phyloP scores from a whole-genome alignment of 2,329 filamentous ascomycete species.

The Aspergillaceae sp. region DNA sequence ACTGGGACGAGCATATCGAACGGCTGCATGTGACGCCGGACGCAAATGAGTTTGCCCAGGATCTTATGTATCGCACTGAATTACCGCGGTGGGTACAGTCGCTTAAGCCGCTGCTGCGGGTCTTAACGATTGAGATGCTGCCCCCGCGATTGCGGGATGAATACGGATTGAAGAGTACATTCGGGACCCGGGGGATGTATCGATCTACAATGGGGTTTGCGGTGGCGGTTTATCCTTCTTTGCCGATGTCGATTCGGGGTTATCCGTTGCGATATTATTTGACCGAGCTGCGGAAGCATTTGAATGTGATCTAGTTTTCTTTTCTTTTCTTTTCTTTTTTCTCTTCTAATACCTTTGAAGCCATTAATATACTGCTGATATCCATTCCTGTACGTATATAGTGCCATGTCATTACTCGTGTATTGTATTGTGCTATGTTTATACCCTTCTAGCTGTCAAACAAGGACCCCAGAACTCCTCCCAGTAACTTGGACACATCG shows the following conservation, averaged over 20 bases:
- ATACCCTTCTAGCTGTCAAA: constrained; percentile 5
- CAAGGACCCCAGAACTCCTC: constrained; percentile 16
- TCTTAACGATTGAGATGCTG: constrained; percentile 26
- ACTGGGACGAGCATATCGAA: constrained; percentile 26
- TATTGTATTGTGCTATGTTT: background rate
- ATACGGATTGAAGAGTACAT: constrained; percentile 25
- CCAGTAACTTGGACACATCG: constrained; percentile 21
- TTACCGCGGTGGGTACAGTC: constrained; percentile 23
- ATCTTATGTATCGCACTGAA: constrained; percentile 16
- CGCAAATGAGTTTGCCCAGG: constrained; percentile 22
- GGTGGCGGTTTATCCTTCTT: constrained; percentile 24
- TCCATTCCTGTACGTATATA: too few species aligned
- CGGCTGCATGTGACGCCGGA: constrained; percentile 20
- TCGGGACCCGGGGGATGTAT: constrained; percentile 19
- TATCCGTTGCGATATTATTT: constrained; percentile 26
- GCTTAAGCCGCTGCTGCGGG: constrained; percentile 24
- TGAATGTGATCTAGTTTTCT: constrained; percentile 15
- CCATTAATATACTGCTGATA: too few species aligned
- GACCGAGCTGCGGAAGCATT: constrained; percentile 18
- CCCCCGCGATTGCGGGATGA: constrained; percentile 25
- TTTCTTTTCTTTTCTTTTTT: constrained; percentile 4
- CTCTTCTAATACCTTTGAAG: constrained; percentile 1
- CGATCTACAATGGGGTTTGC: constrained; percentile 24
- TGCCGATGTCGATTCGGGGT: constrained; percentile 21
- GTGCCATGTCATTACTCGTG: too few species aligned